A percentile compares a stretch with the other conserved stretches of the same genome.
Conservation (phyloP, 1,284 basidiomycete species). For the Porogramme epimiltina region DNA sequence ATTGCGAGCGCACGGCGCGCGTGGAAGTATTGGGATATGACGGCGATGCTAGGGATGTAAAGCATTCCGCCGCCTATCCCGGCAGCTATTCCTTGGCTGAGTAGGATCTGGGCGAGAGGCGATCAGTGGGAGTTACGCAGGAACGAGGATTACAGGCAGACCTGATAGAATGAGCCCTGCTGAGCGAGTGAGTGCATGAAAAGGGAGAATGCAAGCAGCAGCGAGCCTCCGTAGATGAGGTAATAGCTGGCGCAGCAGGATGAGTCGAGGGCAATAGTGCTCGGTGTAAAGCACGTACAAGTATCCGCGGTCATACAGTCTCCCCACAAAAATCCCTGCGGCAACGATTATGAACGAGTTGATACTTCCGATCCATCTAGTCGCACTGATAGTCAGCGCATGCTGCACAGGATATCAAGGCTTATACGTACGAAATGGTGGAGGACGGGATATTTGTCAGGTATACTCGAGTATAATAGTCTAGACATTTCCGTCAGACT, state of each 20-base stretch:
- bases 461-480: slow-evolving; percentile 18
- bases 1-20: slow-evolving; percentile 47
- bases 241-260: slow-evolving; percentile 6
- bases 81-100: slow-evolving; percentile 40
- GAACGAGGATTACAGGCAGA: neutral
- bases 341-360: slow-evolving; percentile 36
- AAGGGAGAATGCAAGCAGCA: slow-evolving; percentile 14
- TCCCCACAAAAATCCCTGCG: slow-evolving; percentile 31
- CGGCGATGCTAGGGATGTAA: slow-evolving; percentile 44
- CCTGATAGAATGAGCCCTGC: slow-evolving; percentile 29
- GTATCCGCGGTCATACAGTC: slow-evolving; percentile 33
- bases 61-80: slow-evolving; percentile 45
- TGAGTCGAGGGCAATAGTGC: neutral
- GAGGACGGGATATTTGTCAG: slow-evolving; percentile 28
- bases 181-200: slow-evolving; percentile 36
- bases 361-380: slow-evolving; percentile 48
- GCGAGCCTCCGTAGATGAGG: slow-evolving; percentile 10
- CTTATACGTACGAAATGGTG: slow-evolving; percentile 33
- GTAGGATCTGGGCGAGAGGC: slow-evolving; percentile 20
- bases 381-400: slow-evolving; percentile 5
- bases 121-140: slow-evolving; percentile 1
- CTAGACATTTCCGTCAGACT: neutral
- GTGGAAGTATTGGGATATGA: slow-evolving; percentile 45
- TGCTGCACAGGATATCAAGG: slow-evolving; percentile 15
- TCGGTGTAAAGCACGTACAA: slow-evolving; percentile 8